Percentiles rank a stretch among this genome's conserved stretches.
Conservation (phyloP, 2,329 filamentous ascomycete species). For the Teratosphaeria gauchensis region DNA sequence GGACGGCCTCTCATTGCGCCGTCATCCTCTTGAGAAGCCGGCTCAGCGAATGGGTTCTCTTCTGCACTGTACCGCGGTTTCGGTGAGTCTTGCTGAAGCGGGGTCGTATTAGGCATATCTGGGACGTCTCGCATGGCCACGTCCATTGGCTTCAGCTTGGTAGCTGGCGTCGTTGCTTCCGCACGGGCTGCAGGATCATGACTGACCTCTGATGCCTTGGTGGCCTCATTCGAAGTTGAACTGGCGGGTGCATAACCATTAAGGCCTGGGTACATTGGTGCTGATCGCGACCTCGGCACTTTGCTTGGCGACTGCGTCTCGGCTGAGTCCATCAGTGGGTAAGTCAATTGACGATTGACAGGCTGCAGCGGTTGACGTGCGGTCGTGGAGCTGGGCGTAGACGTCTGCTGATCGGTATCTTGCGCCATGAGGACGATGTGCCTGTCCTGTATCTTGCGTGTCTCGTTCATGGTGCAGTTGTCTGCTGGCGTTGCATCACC, state of each 20-base stretch:
- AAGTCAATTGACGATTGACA: conserved; percentile 7
- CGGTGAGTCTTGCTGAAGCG: background rate
- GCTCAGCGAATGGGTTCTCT: conserved; percentile 4
- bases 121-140: background rate
- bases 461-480: background rate
- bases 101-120: background rate
- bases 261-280: background rate
- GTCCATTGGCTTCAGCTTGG: background rate
- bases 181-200: background rate
- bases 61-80: background rate
- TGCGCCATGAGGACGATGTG: background rate
- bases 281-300: background rate
- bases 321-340: background rate
- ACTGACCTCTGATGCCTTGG: background rate
- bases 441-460: background rate
- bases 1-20: conserved; percentile 6
- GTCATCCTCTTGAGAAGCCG: conserved; percentile 5
- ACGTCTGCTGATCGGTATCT: background rate
- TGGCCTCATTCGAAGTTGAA: background rate
- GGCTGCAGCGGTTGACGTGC: conserved; percentile 10
- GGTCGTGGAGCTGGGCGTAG: conserved; percentile 1
- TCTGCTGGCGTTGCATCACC: background rate
- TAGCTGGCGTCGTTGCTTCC: background rate
- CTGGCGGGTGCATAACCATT: background rate
- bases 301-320: background rate